Evolutionary conservation across 371 early-diverging fungal genomes (phyloP).

Genomic region (Apophysomyces ossiformis): DNA sequence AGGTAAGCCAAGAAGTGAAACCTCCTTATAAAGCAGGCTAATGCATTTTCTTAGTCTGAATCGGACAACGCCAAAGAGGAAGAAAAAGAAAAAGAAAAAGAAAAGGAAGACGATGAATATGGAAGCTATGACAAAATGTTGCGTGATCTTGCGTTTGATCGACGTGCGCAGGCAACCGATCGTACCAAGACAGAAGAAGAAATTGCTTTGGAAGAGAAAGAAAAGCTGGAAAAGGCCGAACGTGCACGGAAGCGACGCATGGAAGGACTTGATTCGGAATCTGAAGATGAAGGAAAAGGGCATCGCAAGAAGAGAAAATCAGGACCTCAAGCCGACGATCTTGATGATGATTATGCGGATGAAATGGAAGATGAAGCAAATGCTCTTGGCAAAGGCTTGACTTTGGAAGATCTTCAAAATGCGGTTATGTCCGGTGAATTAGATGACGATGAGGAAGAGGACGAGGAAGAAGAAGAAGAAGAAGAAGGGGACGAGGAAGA

Average conservation of each 20-base stretch:
- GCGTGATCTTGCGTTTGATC: conserved; percentile 80
- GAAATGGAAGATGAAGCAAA: conserved; percentile 49
- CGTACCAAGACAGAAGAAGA: conserved; percentile 95
- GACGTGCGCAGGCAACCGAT: conserved; percentile 88
- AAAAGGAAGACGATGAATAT: conserved; percentile 46
- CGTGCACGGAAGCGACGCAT: conserved; percentile 84
- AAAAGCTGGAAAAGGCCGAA: conserved; percentile 85
- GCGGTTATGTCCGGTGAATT: conserved; percentile 43
- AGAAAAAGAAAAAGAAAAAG: conserved; percentile 21
- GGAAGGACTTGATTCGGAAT: conserved; percentile 78
- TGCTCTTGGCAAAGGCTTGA: conserved; percentile 50
- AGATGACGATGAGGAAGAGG: conserved; percentile 44
- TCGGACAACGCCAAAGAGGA: conserved; percentile 30
- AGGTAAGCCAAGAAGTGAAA: conserved; percentile 16
- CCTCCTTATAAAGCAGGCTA: background rate
- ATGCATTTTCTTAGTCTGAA: conserved; percentile 10
- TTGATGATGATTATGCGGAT: conserved; percentile 75
- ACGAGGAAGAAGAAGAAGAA: conserved; percentile 55
- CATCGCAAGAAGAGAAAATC: conserved; percentile 43
- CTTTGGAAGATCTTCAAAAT: conserved; percentile 54
- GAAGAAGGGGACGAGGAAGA: conserved; percentile 46
- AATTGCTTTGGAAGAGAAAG: conserved; percentile 81
- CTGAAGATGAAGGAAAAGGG: conserved; percentile 64
- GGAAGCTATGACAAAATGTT: conserved; percentile 80
- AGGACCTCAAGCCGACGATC: conserved; percentile 81